phyloP scores from a whole-genome alignment of 345 rosid genomes.

The Salix dunnii region DNA sequence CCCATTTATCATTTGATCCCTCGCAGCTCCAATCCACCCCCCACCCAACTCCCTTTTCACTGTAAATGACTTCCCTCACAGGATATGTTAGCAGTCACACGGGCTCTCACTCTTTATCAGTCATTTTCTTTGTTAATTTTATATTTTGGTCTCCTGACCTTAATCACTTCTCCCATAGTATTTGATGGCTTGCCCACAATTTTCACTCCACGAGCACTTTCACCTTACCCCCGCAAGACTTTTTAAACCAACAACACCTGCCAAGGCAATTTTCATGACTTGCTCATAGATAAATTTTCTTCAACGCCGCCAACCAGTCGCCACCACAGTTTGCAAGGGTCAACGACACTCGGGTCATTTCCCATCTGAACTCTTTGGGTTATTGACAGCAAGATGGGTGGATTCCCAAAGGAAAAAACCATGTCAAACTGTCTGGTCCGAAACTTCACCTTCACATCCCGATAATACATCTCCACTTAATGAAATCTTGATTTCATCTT shows the following conservation, averaged over 20 bases:
- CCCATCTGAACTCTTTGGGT: not conserved
- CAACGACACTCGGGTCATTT: not conserved
- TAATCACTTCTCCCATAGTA: not conserved
- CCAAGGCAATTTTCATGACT: not conserved
- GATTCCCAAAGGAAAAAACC: not conserved
- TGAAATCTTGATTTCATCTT: conserved; percentile 22
- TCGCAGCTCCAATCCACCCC: not conserved
- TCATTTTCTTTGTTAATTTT: not conserved
- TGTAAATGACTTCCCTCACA: not conserved
- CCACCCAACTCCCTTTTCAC: not conserved
- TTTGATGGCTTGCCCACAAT: no score
- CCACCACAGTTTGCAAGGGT: not conserved
- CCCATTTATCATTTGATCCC: not conserved
- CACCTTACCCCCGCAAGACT: not conserved
- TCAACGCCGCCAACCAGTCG: not conserved
- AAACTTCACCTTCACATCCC: conserved; percentile 18
- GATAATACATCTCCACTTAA: conserved; percentile 17
- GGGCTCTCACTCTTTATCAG: not conserved
- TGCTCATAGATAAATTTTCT: not conserved
- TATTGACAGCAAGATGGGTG: not conserved
- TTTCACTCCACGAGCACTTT: no score
- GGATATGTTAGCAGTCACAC: not conserved
- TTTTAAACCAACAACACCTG: no score
- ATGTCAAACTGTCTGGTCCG: not conserved
- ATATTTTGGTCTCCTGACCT: not conserved